Evolutionary conservation across 1,284 basidiomycete species (phyloP).

Genomic region (Cutaneotrichosporon cutaneum): DNA sequence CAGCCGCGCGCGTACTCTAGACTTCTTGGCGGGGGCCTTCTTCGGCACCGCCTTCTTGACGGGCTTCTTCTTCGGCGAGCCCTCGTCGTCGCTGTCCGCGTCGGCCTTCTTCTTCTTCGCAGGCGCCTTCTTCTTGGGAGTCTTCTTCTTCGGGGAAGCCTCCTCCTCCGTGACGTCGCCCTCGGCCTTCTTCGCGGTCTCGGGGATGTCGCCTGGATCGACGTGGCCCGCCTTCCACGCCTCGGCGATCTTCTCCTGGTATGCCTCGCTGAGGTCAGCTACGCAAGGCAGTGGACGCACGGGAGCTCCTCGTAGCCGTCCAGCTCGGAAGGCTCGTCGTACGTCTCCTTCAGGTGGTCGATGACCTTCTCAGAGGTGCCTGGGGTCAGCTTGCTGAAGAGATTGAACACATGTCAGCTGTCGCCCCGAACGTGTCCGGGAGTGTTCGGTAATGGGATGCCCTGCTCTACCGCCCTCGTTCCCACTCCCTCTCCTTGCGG

Average conservation of each 20-base stretch:
- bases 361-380: constrained; percentile 71
- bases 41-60: constrained; percentile 7
- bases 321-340: constrained; percentile 60
- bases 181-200: constrained; percentile 56
- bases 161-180: constrained; percentile 35
- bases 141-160: constrained; percentile 28
- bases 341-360: constrained; percentile 66
- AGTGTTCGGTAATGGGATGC: no score
- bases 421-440: no score
- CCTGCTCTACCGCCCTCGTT: not conserved
- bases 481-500: not conserved
- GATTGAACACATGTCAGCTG: no score
- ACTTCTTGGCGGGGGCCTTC: constrained; percentile 14
- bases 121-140: constrained; percentile 38
- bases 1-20: not conserved
- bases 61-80: constrained; percentile 38
- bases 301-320: constrained; percentile 53
- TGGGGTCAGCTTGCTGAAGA: constrained; percentile 63
- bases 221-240: constrained; percentile 70
- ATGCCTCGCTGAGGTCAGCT: constrained; percentile 50
- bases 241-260: constrained; percentile 58
- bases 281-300: constrained; percentile 14
- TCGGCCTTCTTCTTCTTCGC: constrained; percentile 1
- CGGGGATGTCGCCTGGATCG: constrained; percentile 74
- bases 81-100: constrained; percentile 28